These are phyloP conservation scores for Hyphopichia fennica DNA, from an alignment of 1,139 yeast species.

Conservation along the genomic window DNA sequence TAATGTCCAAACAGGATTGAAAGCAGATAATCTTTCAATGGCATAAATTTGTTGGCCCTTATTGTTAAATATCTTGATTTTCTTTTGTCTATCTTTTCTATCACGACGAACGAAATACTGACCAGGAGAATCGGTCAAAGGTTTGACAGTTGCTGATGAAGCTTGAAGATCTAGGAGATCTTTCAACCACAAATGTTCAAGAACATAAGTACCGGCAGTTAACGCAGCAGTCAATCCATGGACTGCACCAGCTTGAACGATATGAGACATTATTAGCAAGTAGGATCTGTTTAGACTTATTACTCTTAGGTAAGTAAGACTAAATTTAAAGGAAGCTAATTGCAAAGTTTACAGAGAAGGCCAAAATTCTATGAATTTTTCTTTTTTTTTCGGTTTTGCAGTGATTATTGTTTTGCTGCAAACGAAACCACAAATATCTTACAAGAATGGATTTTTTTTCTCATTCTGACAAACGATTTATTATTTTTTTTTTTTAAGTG, in stretches of 20 bases:
- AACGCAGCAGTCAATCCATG: constrained; percentile 35
- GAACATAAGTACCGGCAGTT: constrained; percentile 37
- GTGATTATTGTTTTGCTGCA: too few species aligned
- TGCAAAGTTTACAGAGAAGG: too few species aligned
- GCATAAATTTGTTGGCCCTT: constrained; percentile 44
- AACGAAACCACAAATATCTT: too few species aligned
- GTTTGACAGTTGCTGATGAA: constrained; percentile 36
- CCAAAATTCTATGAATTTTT: too few species aligned
- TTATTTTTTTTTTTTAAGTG: too few species aligned
- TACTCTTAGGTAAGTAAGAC: too few species aligned
- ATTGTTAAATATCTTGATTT: constrained; percentile 49
- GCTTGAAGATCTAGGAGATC: constrained; percentile 33
- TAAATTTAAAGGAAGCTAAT: too few species aligned
- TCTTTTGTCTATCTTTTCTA: constrained; percentile 42
- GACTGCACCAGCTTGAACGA: constrained; percentile 47
- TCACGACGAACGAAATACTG: constrained; percentile 50
- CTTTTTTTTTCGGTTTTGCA: too few species aligned
- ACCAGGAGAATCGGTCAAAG: constrained; percentile 39
- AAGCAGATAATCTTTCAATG: constrained; percentile 50
- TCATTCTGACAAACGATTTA: too few species aligned
- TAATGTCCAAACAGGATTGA: constrained; percentile 55
- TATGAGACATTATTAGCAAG: constrained; percentile 14
- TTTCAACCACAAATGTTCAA: constrained; percentile 38
- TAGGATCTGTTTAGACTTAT: too few species aligned
- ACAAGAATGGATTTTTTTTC: too few species aligned